phyloP scores from a whole-genome alignment of 345 rosid genomes.

The Diplotaxis tenuifolia region DNA sequence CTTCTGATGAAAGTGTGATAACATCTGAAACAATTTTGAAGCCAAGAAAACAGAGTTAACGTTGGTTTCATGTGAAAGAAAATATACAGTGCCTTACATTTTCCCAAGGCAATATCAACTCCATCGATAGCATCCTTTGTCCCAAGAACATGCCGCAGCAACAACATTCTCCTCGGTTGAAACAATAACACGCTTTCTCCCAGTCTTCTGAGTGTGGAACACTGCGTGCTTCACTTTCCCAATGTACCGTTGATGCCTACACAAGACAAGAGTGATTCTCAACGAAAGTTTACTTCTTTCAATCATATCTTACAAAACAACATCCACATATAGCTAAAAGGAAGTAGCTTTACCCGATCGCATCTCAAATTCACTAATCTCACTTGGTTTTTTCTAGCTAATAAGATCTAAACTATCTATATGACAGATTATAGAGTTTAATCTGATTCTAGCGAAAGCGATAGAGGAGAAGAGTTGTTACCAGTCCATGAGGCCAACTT shows the following conservation, averaged over 20 bases:
- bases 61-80: slow-evolving; percentile 9
- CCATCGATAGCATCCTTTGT: slow-evolving; percentile 64
- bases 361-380: slow-evolving; percentile 28
- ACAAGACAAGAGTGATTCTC: slow-evolving; percentile 19
- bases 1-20: slow-evolving; percentile 75
- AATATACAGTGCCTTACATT: slow-evolving; percentile 49
- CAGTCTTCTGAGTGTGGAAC: slow-evolving; percentile 93
- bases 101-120: slow-evolving; percentile 79
- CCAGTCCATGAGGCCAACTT: slow-evolving; percentile 98
- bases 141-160: slow-evolving; percentile 89
- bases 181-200: slow-evolving; percentile 87
- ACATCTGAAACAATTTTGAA: slow-evolving; percentile 53
- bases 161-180: slow-evolving; percentile 90
- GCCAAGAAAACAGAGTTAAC: slow-evolving; percentile 18
- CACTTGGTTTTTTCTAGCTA: no score
- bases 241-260: slow-evolving; percentile 81
- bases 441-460: no score
- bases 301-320: not conserved
- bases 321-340: not conserved
- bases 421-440: no score
- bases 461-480: no score
- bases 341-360: slow-evolving; percentile 15
- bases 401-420: slow-evolving; percentile 15
- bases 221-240: slow-evolving; percentile 97
- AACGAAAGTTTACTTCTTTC: not conserved